Percentiles rank a stretch among this genome's conserved stretches.
Evolutionary conservation across 768 basidiomycete genomes (phyloP).

Genomic region (Tephrocybe sp.): DNA sequence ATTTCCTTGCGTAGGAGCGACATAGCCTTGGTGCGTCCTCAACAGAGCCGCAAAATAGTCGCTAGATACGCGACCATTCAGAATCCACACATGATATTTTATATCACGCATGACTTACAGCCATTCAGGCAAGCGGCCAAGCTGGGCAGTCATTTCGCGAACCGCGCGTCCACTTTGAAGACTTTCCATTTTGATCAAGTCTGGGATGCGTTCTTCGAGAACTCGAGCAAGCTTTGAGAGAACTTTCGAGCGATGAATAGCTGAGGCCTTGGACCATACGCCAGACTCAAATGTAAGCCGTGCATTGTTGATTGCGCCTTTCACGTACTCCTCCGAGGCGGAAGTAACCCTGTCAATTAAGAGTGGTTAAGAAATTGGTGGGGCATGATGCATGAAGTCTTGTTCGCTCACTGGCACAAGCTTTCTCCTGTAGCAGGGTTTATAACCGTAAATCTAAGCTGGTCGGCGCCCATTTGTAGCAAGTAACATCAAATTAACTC

Average conservation of each 20-base stretch:
- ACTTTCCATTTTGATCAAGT: slow-evolving; percentile 64
- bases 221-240: slow-evolving; percentile 62
- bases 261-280: slow-evolving; percentile 65
- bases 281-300: slow-evolving; percentile 63
- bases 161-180: slow-evolving; percentile 80
- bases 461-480: not conserved
- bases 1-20: slow-evolving; percentile 78
- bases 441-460: slow-evolving; percentile 44
- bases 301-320: slow-evolving; percentile 48
- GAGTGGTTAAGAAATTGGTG: not conserved
- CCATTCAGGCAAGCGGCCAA: slow-evolving; percentile 82
- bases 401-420: slow-evolving; percentile 49
- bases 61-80: slow-evolving; percentile 29
- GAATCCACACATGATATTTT: not conserved
- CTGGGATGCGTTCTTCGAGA: slow-evolving; percentile 54
- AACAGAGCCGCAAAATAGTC: slow-evolving; percentile 77
- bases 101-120: slow-evolving; percentile 45
- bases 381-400: not conserved
- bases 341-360: slow-evolving; percentile 46
- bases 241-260: slow-evolving; percentile 58
- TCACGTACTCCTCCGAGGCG: slow-evolving; percentile 50
- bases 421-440: slow-evolving; percentile 70
- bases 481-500: slow-evolving; percentile 3
- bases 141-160: slow-evolving; percentile 79
- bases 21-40: slow-evolving; percentile 63